Conservation (phyloP, 768 basidiomycete genomes). For the Mycena vulgaris region DNA sequence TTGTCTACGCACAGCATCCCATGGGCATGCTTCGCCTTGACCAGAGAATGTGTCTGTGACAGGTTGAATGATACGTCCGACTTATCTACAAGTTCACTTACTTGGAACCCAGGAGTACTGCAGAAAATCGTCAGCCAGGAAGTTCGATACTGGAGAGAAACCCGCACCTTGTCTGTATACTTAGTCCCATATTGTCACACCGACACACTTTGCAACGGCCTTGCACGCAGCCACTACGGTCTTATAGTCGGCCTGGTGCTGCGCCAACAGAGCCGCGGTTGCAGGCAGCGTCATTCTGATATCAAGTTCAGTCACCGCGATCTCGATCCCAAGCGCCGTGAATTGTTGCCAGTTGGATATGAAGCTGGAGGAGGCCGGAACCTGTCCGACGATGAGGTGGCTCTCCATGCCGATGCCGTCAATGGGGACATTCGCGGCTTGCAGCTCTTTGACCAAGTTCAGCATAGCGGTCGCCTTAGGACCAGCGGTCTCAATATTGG, state of each 20-base stretch:
- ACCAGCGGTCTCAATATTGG: slow-evolving; percentile 47
- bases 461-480: slow-evolving; percentile 60
- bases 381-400: slow-evolving; percentile 73
- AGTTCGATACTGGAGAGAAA: background rate
- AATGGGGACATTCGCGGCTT: slow-evolving; percentile 56
- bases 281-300: slow-evolving; percentile 71
- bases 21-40: slow-evolving; percentile 42
- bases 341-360: slow-evolving; percentile 65
- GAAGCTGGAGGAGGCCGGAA: slow-evolving; percentile 60
- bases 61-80: background rate
- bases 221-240: slow-evolving; percentile 68
- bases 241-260: slow-evolving; percentile 72
- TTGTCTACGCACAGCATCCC: slow-evolving; percentile 29
- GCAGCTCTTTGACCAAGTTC: slow-evolving; percentile 56
- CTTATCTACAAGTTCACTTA: background rate
- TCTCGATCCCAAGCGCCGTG: slow-evolving; percentile 72
- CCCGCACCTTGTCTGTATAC: slow-evolving; percentile 43
- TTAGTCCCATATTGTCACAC: slow-evolving; percentile 48
- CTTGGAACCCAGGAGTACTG: slow-evolving; percentile 45
- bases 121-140: background rate
- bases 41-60: slow-evolving; percentile 38
- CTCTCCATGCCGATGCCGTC: slow-evolving; percentile 71
- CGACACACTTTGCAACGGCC: slow-evolving; percentile 56
- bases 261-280: slow-evolving; percentile 61
- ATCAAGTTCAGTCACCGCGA: slow-evolving; percentile 79